phyloP scores from a whole-genome alignment of 805 yeast species.

The Saccharomycopsis selenospora region DNA sequence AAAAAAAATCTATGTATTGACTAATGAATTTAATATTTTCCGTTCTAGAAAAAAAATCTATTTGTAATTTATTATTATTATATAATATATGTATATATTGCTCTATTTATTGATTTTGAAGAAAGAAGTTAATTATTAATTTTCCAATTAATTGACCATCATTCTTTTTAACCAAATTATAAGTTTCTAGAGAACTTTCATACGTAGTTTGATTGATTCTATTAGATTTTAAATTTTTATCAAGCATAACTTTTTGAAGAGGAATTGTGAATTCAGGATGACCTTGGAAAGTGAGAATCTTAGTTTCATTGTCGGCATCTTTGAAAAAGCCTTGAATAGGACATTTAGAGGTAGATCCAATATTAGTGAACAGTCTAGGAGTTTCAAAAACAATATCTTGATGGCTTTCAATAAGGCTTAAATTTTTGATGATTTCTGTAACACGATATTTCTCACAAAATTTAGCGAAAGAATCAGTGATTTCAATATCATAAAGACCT shows the following conservation, averaged over 20 bases:
- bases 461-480: conserved; percentile 35
- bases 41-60: no score
- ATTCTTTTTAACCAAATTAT: conserved; percentile 29
- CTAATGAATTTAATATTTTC: no score
- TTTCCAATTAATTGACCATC: conserved; percentile 35
- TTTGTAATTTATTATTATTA: no score
- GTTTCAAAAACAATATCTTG: conserved; percentile 45
- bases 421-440: conserved; percentile 15
- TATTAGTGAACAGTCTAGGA: conserved; percentile 33
- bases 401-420: conserved; percentile 50
- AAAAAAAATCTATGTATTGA: no score
- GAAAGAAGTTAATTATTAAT: conserved; percentile 32
- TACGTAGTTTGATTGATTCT: conserved; percentile 26
- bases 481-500: conserved; percentile 45
- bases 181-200: conserved; percentile 28
- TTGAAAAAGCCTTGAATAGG: conserved; percentile 60
- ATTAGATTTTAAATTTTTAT: conserved; percentile 21
- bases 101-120: background rate
- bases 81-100: no score
- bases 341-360: conserved; percentile 53
- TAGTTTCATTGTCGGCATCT: conserved; percentile 29
- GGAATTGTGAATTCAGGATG: conserved; percentile 72
- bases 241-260: conserved; percentile 25
- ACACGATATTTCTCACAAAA: conserved; percentile 22
- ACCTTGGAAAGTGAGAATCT: conserved; percentile 70